Evolutionary conservation across 495 filamentous ascomycete species (phyloP).

Genomic region (Durotheca rogersii): DNA sequence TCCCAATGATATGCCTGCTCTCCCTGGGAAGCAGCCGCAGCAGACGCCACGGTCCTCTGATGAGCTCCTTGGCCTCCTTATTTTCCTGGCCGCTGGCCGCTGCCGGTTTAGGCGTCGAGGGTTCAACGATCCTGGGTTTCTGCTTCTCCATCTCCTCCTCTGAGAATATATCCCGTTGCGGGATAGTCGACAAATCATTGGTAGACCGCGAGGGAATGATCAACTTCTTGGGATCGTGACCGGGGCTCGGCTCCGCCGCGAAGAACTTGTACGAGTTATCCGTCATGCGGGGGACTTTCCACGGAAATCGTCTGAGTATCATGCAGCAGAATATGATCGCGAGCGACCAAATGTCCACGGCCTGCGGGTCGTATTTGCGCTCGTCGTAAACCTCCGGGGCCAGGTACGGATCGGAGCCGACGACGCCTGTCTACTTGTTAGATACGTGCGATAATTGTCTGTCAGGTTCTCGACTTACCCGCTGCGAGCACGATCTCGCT

Average conservation of each 20-base stretch:
- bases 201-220: conserved; percentile 42
- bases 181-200: conserved; percentile 38
- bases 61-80: conserved; percentile 73
- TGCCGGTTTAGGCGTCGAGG: conserved; percentile 28
- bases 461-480: conserved; percentile 58
- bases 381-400: conserved; percentile 96
- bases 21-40: conserved; percentile 90
- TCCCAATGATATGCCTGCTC: conserved; percentile 81
- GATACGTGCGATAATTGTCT: conserved; percentile 1
- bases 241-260: conserved; percentile 66
- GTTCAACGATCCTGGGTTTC: conserved; percentile 15
- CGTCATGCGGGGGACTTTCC: conserved; percentile 89
- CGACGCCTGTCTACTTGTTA: conserved; percentile 67
- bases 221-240: conserved; percentile 51
- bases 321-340: conserved; percentile 99
- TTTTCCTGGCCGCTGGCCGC: conserved; percentile 46
- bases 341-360: conserved; percentile 95
- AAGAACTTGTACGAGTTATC: conserved; percentile 97
- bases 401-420: conserved; percentile 96
- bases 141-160: conserved; percentile 30
- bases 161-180: conserved; percentile 40
- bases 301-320: conserved; percentile 92
- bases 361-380: conserved; percentile 90
- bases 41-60: conserved; percentile 91
- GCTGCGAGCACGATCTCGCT: conserved; percentile 81